Base-by-base conservation (phyloP, 257 asterid genomes). In the Craterostigma plantagineum region DNA sequence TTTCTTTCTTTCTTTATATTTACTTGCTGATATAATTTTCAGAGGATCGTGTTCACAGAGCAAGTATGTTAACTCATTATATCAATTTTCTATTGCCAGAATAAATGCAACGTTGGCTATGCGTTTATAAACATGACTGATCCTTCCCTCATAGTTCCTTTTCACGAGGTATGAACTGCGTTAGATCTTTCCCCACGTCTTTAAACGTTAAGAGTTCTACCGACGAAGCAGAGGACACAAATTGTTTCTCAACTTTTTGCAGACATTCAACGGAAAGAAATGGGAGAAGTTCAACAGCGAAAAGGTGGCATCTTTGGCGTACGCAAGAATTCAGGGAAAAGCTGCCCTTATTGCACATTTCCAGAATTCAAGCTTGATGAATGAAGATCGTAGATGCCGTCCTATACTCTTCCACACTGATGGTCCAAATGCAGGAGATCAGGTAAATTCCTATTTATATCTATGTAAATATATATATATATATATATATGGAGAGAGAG, bases 351-450 rank as follows among this genome's bases (percentile, higher is more conserved):
- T 90, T 66, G 90, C 98, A 8, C 98, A 90, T 58, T 90, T 83
- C 65, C 98, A 83, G 80, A 90, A 90, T 56, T 90, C 95, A 43
- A 90, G 98, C 78, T 68, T 90, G 81, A 90, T 90, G 98, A 90
- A 79, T 54, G 98, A 90, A 64, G 98, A 90, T 64, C 83, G 83
- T 67, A 69, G 98, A 50, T 90, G 98, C 53, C 87, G 98, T 34
- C 98, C 95, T 39, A 82, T 87, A 36, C 95, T 87, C 50, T 82
- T 87, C 68, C 93, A 79, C 52, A 79, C 98, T n/a, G 93, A 87
- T 66, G 98, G 98, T 63, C 98, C 92, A 8, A 87, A 90, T 70
- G 98, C 98, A 11, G 98, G 98, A 14, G 98, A 90, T 65, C 98
- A 90, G 95, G 98, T 87, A 69, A 16, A 14, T 16, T 52, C 12